Percentiles rank a stretch among this genome's conserved stretches.
These are phyloP conservation scores for Trichophyton verrucosum DNA, from an alignment of 2,329 filamentous ascomycete genomes.

Conservation along the genomic window DNA sequence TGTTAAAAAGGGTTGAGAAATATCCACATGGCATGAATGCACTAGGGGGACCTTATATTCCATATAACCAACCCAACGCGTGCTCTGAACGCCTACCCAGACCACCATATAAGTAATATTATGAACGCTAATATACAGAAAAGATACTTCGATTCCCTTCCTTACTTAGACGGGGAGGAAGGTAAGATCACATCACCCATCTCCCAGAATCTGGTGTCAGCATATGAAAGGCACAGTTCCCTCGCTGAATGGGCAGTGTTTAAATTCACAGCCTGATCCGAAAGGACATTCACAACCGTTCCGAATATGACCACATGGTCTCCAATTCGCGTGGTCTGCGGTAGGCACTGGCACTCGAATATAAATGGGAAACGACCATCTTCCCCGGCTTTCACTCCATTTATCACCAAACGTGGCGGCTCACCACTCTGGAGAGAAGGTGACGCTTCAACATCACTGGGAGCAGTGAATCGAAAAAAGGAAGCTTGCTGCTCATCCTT, in stretches of 20 bases:
- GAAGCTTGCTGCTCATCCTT: neutral
- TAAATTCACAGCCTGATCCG: constrained; percentile 6
- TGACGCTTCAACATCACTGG: neutral
- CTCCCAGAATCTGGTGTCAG: constrained; percentile 32
- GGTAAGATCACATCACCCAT: constrained; percentile 24
- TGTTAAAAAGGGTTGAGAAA: too few relatives aligned
- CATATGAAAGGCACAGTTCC: constrained; percentile 31
- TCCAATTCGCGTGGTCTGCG: constrained; percentile 26
- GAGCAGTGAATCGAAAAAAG: constrained; percentile 12
- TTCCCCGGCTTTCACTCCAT: neutral
- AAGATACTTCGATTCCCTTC: constrained; percentile 6
- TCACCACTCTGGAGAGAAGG: constrained; percentile 10
- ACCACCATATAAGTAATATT: neutral
- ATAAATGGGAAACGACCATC: constrained; percentile 27
- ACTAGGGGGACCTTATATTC: neutral
- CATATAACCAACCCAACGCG: neutral
- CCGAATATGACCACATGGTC: constrained; percentile 33
- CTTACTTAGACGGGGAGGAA: constrained; percentile 14
- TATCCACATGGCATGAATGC: neutral
- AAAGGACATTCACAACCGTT: constrained; percentile 23
- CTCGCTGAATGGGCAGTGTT: constrained; percentile 5
- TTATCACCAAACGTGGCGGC: constrained; percentile 12
- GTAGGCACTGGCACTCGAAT: constrained; percentile 28
- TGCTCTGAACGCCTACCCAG: neutral
- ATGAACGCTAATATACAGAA: neutral